Conservation (phyloP, 768 basidiomycete genomes). For the Brasilioporus rufonigricans region DNA sequence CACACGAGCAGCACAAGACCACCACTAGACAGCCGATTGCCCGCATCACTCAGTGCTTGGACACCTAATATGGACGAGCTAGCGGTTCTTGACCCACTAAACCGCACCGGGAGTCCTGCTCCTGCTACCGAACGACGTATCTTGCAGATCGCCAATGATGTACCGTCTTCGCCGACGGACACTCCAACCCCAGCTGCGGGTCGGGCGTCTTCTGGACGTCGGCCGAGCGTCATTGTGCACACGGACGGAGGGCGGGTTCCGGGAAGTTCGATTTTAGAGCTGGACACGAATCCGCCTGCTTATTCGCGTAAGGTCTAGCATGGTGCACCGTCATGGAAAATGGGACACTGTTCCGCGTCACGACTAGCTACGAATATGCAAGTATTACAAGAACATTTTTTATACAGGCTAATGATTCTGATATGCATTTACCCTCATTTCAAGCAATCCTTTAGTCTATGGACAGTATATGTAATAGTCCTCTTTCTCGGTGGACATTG, state of each 20-base stretch:
- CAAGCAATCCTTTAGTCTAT: constrained; percentile 11
- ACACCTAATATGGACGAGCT: constrained; percentile 23
- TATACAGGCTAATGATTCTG: constrained; percentile 15
- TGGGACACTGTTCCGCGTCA: constrained; percentile 1
- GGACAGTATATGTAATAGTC: constrained; percentile 16
- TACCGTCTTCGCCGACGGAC: constrained; percentile 20
- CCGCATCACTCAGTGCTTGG: constrained; percentile 8
- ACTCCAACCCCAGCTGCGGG: neutral
- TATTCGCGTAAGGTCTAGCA: constrained; percentile 17
- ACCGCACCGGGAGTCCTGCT: constrained; percentile 23
- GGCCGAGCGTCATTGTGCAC: constrained; percentile 23
- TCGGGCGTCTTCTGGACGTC: neutral
- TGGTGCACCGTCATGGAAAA: neutral
- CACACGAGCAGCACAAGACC: constrained; percentile 12
- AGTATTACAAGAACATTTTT: constrained; percentile 9
- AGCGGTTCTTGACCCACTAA: constrained; percentile 11
- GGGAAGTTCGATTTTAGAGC: neutral
- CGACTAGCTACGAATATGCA: constrained; percentile 14
- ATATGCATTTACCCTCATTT: constrained; percentile 3
- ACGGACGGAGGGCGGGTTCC: constrained; percentile 24
- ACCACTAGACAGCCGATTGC: constrained; percentile 1
- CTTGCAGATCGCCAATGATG: constrained; percentile 30
- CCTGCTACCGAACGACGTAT: constrained; percentile 21
- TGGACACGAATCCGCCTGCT: constrained; percentile 19
- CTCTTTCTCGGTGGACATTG: neutral